These are phyloP conservation scores for Lachnellula subtilissima DNA, from an alignment of 2,329 filamentous ascomycete genomes.

Conservation along the genomic window DNA sequence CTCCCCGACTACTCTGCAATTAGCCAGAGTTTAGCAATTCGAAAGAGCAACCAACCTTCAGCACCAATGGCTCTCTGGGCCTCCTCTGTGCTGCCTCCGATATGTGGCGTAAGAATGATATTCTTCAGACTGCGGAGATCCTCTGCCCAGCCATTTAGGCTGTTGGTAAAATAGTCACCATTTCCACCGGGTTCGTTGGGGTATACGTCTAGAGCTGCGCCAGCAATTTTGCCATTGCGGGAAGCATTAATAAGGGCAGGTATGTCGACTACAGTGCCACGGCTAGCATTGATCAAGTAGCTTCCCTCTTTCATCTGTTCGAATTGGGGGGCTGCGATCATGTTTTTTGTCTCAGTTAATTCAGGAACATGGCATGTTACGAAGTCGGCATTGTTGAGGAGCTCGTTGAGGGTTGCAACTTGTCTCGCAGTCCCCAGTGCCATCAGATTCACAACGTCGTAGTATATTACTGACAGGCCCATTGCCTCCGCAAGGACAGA, in stretches of 20 bases:
- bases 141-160: constrained; percentile 77
- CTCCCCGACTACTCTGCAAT: constrained; percentile 59
- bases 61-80: constrained; percentile 93
- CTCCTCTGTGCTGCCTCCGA: constrained; percentile 96
- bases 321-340: constrained; percentile 79
- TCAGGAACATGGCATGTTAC: constrained; percentile 94
- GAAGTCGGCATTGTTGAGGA: constrained; percentile 81
- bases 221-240: constrained; percentile 80
- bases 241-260: constrained; percentile 84
- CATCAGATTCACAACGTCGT: constrained; percentile 93
- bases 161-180: constrained; percentile 86
- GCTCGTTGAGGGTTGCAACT: constrained; percentile 68
- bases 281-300: constrained; percentile 94
- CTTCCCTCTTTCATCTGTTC: constrained; percentile 86
- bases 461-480: constrained; percentile 98
- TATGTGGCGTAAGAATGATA: constrained; percentile 92
- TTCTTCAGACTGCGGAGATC: constrained; percentile 84
- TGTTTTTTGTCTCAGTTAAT: constrained; percentile 82
- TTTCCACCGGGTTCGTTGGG: constrained; percentile 91
- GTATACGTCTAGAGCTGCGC: constrained; percentile 94
- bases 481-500: constrained; percentile 94
- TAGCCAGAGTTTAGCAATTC: background rate
- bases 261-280: constrained; percentile 91
- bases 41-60: constrained; percentile 50
- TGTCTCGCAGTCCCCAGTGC: constrained; percentile 83